Evolutionary conservation across 2,329 filamentous ascomycete genomes (phyloP).

Genomic region (Coniochaeta ligniaria): DNA sequence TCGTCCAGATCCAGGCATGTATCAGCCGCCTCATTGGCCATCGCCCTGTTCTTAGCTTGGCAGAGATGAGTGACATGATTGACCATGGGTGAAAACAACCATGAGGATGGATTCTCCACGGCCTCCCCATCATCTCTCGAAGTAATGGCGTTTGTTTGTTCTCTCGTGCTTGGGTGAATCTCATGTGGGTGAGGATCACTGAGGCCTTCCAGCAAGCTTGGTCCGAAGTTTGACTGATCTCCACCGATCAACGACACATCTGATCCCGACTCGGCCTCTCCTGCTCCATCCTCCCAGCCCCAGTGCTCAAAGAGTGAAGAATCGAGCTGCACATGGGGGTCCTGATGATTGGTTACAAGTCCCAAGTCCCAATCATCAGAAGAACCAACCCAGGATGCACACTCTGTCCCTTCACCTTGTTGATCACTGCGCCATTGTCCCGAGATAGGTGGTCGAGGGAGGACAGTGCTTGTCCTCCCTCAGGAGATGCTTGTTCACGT

Average conservation of each 20-base stretch:
- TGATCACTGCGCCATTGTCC: slow-evolving; percentile 5
- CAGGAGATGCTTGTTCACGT: neutral
- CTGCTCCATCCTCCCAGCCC: neutral
- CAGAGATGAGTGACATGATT: neutral
- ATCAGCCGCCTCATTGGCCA: neutral
- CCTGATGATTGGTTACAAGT: neutral
- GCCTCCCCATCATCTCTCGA: neutral
- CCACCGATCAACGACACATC: neutral
- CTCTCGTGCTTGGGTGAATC: neutral
- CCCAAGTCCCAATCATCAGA: neutral
- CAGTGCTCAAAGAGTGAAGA: neutral
- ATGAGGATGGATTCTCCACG: neutral
- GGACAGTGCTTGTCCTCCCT: slow-evolving; percentile 1
- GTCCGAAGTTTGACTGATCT: neutral
- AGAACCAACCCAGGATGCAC: neutral
- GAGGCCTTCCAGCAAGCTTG: neutral
- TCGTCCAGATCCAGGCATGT: no score
- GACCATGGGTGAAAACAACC: neutral
- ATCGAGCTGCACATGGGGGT: neutral
- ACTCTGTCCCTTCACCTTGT: neutral
- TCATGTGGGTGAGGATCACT: neutral
- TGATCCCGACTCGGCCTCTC: neutral
- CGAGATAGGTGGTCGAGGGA: slow-evolving; percentile 2
- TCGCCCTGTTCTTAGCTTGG: neutral
- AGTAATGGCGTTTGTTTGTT: neutral